Base-by-base conservation (phyloP, 2,329 filamentous ascomycete genomes). In the Neonectria magnoliae region DNA sequence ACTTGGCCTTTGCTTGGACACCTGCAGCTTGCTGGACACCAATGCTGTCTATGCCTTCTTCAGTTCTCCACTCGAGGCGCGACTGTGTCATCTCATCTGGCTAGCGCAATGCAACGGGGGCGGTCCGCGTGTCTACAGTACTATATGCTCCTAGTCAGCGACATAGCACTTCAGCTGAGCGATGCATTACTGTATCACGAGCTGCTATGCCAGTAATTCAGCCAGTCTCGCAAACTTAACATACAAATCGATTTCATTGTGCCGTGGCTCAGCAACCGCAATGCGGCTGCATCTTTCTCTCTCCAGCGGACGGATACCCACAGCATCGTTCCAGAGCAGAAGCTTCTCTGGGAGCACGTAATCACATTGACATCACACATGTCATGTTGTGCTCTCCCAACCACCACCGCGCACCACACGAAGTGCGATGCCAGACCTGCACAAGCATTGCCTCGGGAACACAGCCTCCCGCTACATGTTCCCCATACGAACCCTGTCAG, bases 401-500 rank as follows among this genome's bases (percentile, higher is more conserved):
- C 38, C 38, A 42, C 47, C 52, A 52, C 51, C 25, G 53, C 31
- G 45, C 56, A 57, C 44, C 50, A 51, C 57, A 31, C 62, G 22
- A 44, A 64, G 51, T 22, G 42, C 41, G 45, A 31, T 48, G 44
- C 44, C 51, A 44, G 50, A 22, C 31, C 38, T 66, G 64, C 59
- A 60, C 59, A 63, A 58, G 31, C 57, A 56, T 64, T 60, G 65
- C 58, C 65, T 65, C 69, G 60, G 65, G 60, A 44, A 50, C 53
- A 45, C 57, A 61, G 60, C 51, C 56, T 55, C 58, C 60, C 62
- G 64, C 61, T 60, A 53, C 67, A 64, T 68, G 52, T 62, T 68
- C 41, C 63, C 70, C 65, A 72, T 73, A 71, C 68, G 57, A 73
- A 70, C 67, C 61, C 64, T 68, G 51, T 64, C 64, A 68, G 54